These are phyloP conservation scores for Ceratobasidium sp. DNA, from an alignment of 1,284 basidiomycete species.

Conservation along the genomic window DNA sequence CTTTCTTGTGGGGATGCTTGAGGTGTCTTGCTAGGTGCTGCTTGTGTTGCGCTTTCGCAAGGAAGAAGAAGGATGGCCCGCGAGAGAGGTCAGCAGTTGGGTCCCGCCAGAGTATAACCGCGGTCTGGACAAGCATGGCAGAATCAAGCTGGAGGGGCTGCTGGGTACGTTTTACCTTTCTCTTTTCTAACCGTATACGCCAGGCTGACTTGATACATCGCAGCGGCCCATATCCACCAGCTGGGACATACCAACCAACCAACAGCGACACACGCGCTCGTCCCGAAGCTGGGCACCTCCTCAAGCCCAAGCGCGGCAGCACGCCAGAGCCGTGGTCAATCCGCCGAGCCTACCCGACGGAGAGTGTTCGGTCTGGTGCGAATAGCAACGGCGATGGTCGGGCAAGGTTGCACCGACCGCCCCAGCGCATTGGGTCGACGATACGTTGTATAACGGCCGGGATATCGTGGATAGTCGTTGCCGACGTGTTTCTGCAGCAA, in stretches of 20 bases:
- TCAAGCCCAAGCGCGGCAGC: background rate
- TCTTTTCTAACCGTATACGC: background rate
- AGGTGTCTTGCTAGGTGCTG: constrained; percentile 20
- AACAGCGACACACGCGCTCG: constrained; percentile 25
- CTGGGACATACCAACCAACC: constrained; percentile 21
- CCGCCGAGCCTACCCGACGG: constrained; percentile 16
- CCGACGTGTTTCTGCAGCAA: no score
- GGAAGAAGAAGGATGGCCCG: constrained; percentile 5
- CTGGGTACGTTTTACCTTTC: constrained; percentile 12
- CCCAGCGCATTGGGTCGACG: constrained; percentile 34
- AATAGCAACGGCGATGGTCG: constrained; percentile 10
- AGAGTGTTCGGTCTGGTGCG: constrained; percentile 2
- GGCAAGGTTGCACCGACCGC: constrained; percentile 10
- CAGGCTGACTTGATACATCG: background rate
- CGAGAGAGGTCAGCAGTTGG: constrained; percentile 30
- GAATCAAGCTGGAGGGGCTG: constrained; percentile 21
- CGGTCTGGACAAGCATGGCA: constrained; percentile 27
- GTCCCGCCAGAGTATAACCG: constrained; percentile 14
- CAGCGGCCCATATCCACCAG: constrained; percentile 28
- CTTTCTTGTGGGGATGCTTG: constrained; percentile 54
- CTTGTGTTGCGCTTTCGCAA: background rate
- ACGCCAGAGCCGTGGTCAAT: constrained; percentile 21
- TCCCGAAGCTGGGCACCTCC: constrained; percentile 26
- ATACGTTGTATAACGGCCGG: constrained; percentile 32
- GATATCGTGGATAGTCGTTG: constrained; percentile 15